Base-by-base conservation (phyloP, 1,284 basidiomycete species). In the Cerioporus squamosus region DNA sequence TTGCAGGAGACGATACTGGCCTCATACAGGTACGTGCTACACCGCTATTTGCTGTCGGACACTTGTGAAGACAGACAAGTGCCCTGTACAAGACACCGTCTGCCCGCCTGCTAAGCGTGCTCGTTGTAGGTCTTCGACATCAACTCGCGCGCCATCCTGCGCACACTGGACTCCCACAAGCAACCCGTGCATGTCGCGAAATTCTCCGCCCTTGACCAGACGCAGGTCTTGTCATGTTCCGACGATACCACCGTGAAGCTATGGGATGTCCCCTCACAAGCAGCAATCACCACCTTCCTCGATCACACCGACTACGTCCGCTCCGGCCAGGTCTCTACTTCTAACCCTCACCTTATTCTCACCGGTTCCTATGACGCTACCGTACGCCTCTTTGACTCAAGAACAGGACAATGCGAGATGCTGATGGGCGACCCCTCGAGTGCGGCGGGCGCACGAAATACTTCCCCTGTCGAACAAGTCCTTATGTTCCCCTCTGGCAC, bases 301-400 rank as follows among this genome's bases (percentile, higher is more conserved):
- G 84, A 88, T 31, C 97, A 99, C 71, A 86, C 91, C 31, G 97
- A 99, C 77, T 99, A 99, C 71, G 95, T 99, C 62, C 94, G 97
- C 20, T 87, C 96, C 1, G 97, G 94, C 3, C 85, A 93, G 68
- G 88, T 98, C 52, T 91, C 92, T 17, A 82, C 90, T 7, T 85
- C 90, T 18, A 92, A 94, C 64, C 93, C 95, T 1, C 84, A 93
- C 67, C 81, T 98, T 50, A 74, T 99, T 57, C 81, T 99, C 55
- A 95, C 95, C 0, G 97, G 95, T 26, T 96, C 95, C 0, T 99
- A 99, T 75, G 97, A 99, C 73, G 85, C 90, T 2, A 97, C 95
- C 2, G 87, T 97, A 53, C 83, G 93, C 40, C 77, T 99, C 24
- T 97, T 94, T 75, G 97, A 99, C 72, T 77, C 90, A 1, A 86